Evolutionary conservation across 805 yeast genomes (phyloP), one percentile per base, ranked within the genome.

Genomic region (Ogataea nitratoaversa): DNA sequence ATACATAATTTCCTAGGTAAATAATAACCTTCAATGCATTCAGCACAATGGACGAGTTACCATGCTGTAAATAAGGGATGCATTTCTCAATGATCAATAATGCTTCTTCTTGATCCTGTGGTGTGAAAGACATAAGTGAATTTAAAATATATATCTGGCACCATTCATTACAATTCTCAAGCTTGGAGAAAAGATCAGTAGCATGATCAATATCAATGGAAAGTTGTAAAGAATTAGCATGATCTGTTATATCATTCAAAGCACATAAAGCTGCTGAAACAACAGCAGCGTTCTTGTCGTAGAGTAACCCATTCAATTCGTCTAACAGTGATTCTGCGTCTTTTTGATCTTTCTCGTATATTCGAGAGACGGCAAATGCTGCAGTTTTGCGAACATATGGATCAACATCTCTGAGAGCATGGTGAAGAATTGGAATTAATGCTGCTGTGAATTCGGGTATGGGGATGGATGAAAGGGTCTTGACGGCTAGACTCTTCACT

Each of bases 41-140:
- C 43, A 89, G 59, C 0, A 84, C 91, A 9, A 90, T 93, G 0
- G 93, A 74, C 0, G 95, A 69, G 60, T 86, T 89, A 14, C 80
- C 82, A 57, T 86, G 95, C 53, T 80, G 95, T 19, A 91, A 63
- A 30, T 81, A 76, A 0, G 96, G 89, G 6, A 83, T 58, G 3
- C 78, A 67, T 12, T 72, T 65, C 29, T 84, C 91, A 19, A 87
- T 77, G 52, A 90, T 54, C 4, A 68, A 67, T 32, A 76, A 62
- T 0, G 95, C 88, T 29, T 84, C 91, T 2, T 67, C 68, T n/a
- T 77, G 66, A 0, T 72, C 66, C 46, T 80, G 78, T 2, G 98
- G 97, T 1, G 82, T 82, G 57, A 72, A 86, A 7, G 76, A 63
- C 70, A 79, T 70, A 30, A 90, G 56, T 0, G 89, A 73, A 40